phyloP scores from a whole-genome alignment of 2,329 filamentous ascomycete genomes.

The Calonectria multiphialidica region DNA sequence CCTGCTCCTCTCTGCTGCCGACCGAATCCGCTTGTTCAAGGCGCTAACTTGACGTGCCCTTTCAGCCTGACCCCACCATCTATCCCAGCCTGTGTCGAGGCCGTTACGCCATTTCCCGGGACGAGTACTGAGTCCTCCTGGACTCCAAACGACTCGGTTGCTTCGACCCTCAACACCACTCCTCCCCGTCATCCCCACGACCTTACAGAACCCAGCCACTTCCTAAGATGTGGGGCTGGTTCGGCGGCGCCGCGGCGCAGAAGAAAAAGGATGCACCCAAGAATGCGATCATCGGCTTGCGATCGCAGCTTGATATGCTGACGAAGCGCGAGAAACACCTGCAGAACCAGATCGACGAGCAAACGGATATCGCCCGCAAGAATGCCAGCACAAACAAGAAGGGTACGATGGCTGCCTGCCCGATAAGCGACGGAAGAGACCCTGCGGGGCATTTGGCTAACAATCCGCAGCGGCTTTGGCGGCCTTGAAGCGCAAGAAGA shows the following conservation, averaged over 20 bases:
- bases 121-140: conserved; percentile 28
- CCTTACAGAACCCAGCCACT: conserved; percentile 22
- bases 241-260: conserved; percentile 84
- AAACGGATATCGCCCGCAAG: conserved; percentile 90
- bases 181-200: neutral
- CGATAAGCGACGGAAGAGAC: neutral
- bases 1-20: neutral
- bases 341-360: conserved; percentile 92
- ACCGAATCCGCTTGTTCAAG: neutral
- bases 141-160: conserved; percentile 29
- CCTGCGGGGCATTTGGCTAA: conserved; percentile 40
- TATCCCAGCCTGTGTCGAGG: conserved; percentile 33
- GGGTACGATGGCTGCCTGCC: conserved; percentile 67
- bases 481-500: conserved; percentile 93
- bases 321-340: conserved; percentile 96
- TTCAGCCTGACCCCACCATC: conserved; percentile 45
- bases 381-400: conserved; percentile 89
- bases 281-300: conserved; percentile 91
- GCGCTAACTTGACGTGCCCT: conserved; percentile 21
- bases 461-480: conserved; percentile 80
- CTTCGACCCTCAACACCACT: conserved; percentile 23
- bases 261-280: conserved; percentile 95
- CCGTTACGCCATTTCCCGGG: conserved; percentile 39
- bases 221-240: conserved; percentile 83
- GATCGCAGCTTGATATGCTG: conserved; percentile 95